Base-by-base conservation (phyloP, 495 filamentous ascomycete genomes). In the Podospora conica region DNA sequence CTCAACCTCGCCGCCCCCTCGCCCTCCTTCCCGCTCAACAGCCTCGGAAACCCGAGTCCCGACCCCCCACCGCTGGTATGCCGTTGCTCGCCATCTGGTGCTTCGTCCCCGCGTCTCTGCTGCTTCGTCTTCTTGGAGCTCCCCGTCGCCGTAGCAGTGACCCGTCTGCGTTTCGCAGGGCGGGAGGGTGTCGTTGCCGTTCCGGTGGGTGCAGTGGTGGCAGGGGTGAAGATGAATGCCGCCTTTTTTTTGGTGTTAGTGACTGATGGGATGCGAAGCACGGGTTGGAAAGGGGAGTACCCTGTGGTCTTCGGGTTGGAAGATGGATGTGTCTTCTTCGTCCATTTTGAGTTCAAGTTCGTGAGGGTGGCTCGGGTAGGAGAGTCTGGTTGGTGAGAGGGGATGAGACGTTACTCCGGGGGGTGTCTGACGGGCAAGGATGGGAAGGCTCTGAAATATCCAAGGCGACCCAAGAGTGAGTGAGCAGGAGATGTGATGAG, bases 161-260 rank as follows among this genome's bases (percentile, higher is more conserved):
- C 77, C 70, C 85, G 89, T 63, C 90, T 83, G 60, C 86, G 81
- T 73, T 94, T 93, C 57, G 82, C 72, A 31, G 89, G 86, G 66
- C 87, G 84, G n/a, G 56, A 58, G 68, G 65, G 18, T 25, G 61
- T 61, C 22, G 60, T 24, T 48, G 21, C 31, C 79, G 79, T 56
- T 71, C 56, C 21, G 63, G 54, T 70, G 71, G 53, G 58, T 40
- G 21, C 65, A 60, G 65, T 80, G 77, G 58, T 77, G 74, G 15
- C 9, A 15, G 86, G 85, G 53, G 82, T 81, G 74, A 91, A 93
- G 67, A 93, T 79, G 74, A 91, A 93, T 61, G 89, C 86, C 33
- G 82, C 84, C 90, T 93, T 66, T 3, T 12, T 8, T 31, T 11
- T 11, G 1, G 29, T 11, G 63, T 58, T 54, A 23, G 21, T 11